A percentile compares a stretch with the other conserved stretches of the same genome.
phyloP scores from a whole-genome alignment of 1,284 basidiomycete genomes.

The Microbotryum violaceum region DNA sequence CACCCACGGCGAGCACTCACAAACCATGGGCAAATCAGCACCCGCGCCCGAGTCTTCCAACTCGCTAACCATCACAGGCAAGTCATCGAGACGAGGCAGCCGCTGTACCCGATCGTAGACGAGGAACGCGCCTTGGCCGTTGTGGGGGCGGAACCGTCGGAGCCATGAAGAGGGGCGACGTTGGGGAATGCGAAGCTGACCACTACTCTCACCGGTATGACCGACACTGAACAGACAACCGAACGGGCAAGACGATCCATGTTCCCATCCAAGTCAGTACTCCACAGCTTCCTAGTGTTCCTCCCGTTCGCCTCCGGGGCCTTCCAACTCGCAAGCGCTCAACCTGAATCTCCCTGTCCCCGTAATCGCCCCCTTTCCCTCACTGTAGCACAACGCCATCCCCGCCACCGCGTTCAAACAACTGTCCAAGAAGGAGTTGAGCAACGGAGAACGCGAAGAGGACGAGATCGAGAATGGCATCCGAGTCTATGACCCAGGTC shows the following conservation, averaged over 20 bases:
- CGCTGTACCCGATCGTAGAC: too few species aligned
- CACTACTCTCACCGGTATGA: too few species aligned
- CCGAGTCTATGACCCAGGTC: conserved; percentile 55
- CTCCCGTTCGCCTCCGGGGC: neutral
- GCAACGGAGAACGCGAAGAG: conserved; percentile 59
- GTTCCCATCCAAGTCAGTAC: conserved; percentile 47
- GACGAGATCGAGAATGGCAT: conserved; percentile 65
- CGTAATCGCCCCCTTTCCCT: neutral
- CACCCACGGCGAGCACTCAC: too few species aligned
- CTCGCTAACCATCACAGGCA: conserved; percentile 20
- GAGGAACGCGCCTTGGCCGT: too few species aligned
- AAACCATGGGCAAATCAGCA: too few species aligned
- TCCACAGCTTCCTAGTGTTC: neutral
- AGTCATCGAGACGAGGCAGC: neutral
- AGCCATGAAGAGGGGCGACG: too few species aligned
- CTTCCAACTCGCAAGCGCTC: neutral
- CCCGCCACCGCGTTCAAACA: conserved; percentile 71
- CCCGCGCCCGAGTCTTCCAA: neutral
- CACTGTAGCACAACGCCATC: conserved; percentile 55
- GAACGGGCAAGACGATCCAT: conserved; percentile 67
- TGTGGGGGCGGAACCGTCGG: too few species aligned
- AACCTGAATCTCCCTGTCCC: neutral
- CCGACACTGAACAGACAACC: conserved; percentile 52
- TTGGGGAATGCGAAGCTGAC: neutral
- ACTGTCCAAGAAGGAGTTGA: conserved; percentile 50